Evolutionary conservation across 2,329 filamentous ascomycete species (phyloP).

Genomic region (Colletotrichum lini): DNA sequence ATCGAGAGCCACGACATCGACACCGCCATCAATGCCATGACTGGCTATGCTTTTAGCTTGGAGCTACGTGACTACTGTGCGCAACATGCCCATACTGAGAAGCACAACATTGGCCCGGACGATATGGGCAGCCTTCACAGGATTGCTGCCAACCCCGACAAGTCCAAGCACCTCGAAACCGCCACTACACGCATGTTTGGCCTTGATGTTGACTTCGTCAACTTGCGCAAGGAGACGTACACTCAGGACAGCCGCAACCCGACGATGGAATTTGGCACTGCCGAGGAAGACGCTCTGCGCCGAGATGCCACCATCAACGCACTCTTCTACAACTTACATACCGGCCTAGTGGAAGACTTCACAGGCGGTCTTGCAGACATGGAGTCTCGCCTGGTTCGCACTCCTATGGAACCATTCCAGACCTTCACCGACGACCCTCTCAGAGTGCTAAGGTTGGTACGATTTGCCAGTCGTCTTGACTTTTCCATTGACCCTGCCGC

Average conservation of each 20-base stretch:
- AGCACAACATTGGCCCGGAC: conserved; percentile 70
- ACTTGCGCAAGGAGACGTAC: conserved; percentile 92
- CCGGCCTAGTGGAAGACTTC: conserved; percentile 85
- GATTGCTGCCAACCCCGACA: conserved; percentile 92
- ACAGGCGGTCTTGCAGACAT: conserved; percentile 86
- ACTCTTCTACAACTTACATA: conserved; percentile 94
- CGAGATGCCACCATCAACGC: conserved; percentile 96
- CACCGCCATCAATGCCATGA: conserved; percentile 88
- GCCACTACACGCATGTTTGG: conserved; percentile 88
- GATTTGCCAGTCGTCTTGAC: conserved; percentile 88
- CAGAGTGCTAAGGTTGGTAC: conserved; percentile 86
- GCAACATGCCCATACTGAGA: conserved; percentile 69
- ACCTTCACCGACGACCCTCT: conserved; percentile 97
- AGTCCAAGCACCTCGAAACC: conserved; percentile 96
- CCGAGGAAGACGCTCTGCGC: conserved; percentile 88
- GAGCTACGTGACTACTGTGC: conserved; percentile 79
- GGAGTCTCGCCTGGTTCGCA: conserved; percentile 79
- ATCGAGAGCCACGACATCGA: conserved; percentile 85
- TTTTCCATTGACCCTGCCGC: conserved; percentile 83
- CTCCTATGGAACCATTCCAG: conserved; percentile 88
- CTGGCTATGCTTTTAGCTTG: conserved; percentile 81
- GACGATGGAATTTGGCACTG: conserved; percentile 92
- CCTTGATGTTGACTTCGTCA: conserved; percentile 94
- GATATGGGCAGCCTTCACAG: conserved; percentile 86
- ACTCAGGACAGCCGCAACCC: conserved; percentile 91